Base-by-base conservation (phyloP, 78 protist genomes). In the slime mould (Dictyostelium discoideum) region DNA sequence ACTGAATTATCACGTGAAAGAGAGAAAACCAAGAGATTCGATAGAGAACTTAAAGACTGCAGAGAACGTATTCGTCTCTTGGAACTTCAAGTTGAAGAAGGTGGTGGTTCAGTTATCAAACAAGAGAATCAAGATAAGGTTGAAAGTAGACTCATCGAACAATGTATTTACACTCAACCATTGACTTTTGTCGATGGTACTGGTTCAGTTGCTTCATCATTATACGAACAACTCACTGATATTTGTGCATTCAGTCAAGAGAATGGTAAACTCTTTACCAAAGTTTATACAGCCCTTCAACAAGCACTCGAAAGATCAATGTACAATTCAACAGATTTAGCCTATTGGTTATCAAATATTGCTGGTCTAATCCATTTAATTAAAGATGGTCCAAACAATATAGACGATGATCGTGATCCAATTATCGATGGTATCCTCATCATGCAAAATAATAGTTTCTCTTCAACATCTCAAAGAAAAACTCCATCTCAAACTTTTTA, bases 371-470 rank as follows among this genome's bases (percentile, higher is more conserved):
- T 89, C 26, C 86, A 79, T 80, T 54, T 89, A 26, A 89, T 89
- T 20, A 89, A 89, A 69, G 94, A 89, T 67, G 94, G 94, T 63
- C 94, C 94, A 44, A 89, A 89, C 26, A 89, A 89, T 44, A 60
- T 89, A 8, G 94, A 89, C 22, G 84, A 78, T 67, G 94, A 89
- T 29, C 14, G 42, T 18, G 94, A 89, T 81, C 94, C 94, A 60
- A 26, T 89, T 0, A 37, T 89, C 22, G 94, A 89, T 67, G 94
- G 94, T 81, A 46, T 89, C 14, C 39, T 81, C 29, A 32, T 89
- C 3, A 42, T 48, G 26, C 79, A 50, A 78, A 32, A 57, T 39
- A 29, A 20, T 10, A 20, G 76, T 32, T 60, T 60, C 69, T 63
- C 86, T 14, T 78, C 85, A 57, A 44, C 80, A 0, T 10, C 77